Conservation (phyloP, 495 filamentous ascomycete species). For the Hypoxylon rickii region DNA sequence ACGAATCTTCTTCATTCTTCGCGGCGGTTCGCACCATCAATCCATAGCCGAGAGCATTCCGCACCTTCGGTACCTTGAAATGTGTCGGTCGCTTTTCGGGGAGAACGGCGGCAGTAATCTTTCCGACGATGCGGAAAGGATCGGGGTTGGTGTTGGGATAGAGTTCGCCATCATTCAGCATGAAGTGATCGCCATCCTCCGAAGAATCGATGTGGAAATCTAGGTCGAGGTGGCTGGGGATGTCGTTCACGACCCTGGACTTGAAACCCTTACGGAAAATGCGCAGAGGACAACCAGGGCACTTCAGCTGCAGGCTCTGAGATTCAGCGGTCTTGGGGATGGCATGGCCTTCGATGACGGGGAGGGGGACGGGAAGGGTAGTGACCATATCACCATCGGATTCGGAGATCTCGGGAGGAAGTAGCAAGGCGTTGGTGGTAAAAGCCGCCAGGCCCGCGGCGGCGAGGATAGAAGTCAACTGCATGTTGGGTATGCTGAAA, state of each 20-base stretch:
- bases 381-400: conserved; percentile 29
- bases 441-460: conserved; percentile 40
- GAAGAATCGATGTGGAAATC: conserved; percentile 43
- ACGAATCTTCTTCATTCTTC: conserved; percentile 37
- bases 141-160: conserved; percentile 48
- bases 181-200: conserved; percentile 40
- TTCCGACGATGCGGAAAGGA: conserved; percentile 34
- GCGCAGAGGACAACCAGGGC: conserved; percentile 48
- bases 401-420: conserved; percentile 35
- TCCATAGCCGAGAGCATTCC: conserved; percentile 47
- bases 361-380: conserved; percentile 36
- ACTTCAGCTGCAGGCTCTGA: conserved; percentile 44
- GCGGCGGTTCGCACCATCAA: conserved; percentile 34
- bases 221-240: conserved; percentile 47
- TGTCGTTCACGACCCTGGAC: conserved; percentile 28
- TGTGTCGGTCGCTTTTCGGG: conserved; percentile 27
- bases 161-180: conserved; percentile 51
- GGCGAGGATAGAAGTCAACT: conserved; percentile 35
- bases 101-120: conserved; percentile 35
- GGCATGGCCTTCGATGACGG: conserved; percentile 4
- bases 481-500: conserved; percentile 35
- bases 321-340: conserved; percentile 16
- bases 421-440: conserved; percentile 38
- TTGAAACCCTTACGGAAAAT: conserved; percentile 34
- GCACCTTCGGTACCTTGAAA: conserved; percentile 21